Conservation (phyloP, 805 yeast species). For the Candida maesae region DNA sequence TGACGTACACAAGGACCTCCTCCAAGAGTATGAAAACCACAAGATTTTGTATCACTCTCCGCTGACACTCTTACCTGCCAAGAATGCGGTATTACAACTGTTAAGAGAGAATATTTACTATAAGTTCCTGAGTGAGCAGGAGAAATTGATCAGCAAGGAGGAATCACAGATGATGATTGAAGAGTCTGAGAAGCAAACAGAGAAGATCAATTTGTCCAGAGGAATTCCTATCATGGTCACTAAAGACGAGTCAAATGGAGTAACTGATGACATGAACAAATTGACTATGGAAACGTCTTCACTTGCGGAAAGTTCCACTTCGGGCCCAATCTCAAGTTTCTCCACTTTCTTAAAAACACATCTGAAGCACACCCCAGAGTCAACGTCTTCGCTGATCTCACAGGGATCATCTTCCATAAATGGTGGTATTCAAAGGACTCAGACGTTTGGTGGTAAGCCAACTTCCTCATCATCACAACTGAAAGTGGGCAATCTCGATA, state of each 20-base stretch:
- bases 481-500: background rate
- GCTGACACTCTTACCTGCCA: slow-evolving; percentile 28
- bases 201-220: too few relatives aligned
- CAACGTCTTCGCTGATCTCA: slow-evolving; percentile 1
- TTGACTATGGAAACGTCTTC: background rate
- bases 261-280: background rate
- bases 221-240: too few relatives aligned
- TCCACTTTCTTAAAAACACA: slow-evolving; percentile 8
- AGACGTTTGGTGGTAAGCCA: slow-evolving; percentile 5
- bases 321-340: slow-evolving; percentile 8
- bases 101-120: slow-evolving; percentile 32
- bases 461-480: too few relatives aligned
- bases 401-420: background rate
- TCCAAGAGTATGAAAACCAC: slow-evolving; percentile 24
- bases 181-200: background rate
- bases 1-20: slow-evolving; percentile 31
- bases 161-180: slow-evolving; percentile 2
- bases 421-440: slow-evolving; percentile 3
- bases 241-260: too few relatives aligned
- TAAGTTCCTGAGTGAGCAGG: slow-evolving; percentile 26
- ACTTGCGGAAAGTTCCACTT: background rate
- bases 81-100: slow-evolving; percentile 30
- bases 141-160: slow-evolving; percentile 13
- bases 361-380: slow-evolving; percentile 1
- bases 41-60: slow-evolving; percentile 33